Conservation (phyloP, 2,329 filamentous ascomycete species). For the Venturiaceae sp. region DNA sequence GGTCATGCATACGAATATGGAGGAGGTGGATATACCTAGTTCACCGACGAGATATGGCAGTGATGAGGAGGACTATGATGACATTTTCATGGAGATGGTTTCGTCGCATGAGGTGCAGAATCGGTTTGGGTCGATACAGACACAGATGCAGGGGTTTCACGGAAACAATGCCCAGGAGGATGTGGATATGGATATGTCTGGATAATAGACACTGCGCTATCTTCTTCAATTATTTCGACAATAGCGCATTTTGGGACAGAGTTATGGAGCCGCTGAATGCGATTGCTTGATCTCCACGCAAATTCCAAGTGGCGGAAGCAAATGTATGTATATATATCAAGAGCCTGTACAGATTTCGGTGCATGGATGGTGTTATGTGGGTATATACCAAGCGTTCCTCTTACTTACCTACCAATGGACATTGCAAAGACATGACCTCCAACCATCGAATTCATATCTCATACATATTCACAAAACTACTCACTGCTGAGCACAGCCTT, state of each 20-base stretch:
- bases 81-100: constrained; percentile 53
- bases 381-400: background rate
- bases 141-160: background rate
- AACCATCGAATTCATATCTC: no score
- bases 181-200: constrained; percentile 27
- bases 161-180: constrained; percentile 13
- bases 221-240: no score
- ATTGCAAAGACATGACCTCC: no score
- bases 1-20: constrained; percentile 1
- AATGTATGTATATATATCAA: no score
- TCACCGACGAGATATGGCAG: constrained; percentile 29
- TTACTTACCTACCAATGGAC: background rate
- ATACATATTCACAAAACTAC: background rate
- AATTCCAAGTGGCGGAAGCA: no score
- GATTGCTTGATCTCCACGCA: background rate
- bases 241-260: no score
- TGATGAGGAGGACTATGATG: constrained; percentile 52
- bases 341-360: no score
- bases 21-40: constrained; percentile 7
- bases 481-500: constrained; percentile 54
- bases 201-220: no score
- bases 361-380: background rate
- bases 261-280: no score
- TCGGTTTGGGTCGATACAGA: background rate
- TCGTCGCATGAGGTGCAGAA: constrained; percentile 32